These are phyloP conservation scores for Magnolia officinalis DNA, from an alignment of 164 flowering plant species.

Conservation along the genomic window DNA sequence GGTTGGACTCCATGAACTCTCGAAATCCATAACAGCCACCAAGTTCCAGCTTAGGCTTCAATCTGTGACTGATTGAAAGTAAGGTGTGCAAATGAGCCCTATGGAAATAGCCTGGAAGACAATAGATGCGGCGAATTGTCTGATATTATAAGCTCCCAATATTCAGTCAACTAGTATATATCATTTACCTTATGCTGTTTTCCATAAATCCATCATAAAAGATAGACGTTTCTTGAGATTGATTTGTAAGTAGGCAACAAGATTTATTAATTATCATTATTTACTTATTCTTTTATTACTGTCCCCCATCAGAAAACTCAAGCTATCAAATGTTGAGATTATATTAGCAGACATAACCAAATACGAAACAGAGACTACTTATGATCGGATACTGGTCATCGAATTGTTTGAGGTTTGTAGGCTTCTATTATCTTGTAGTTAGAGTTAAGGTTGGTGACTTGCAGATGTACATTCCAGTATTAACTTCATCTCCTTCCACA, in stretches of 20 bases:
- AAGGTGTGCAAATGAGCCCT: too few relatives aligned
- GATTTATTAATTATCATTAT: too few relatives aligned
- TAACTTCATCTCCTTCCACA: neutral
- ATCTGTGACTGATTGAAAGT: too few relatives aligned
- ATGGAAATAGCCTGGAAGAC: too few relatives aligned
- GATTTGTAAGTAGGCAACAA: too few relatives aligned
- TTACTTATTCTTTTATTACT: neutral
- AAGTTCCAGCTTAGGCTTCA: too few relatives aligned
- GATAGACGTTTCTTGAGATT: too few relatives aligned
- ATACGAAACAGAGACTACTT: conserved; percentile 9
- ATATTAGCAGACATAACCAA: conserved; percentile 22
- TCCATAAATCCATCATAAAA: neutral
- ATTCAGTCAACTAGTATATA: too few relatives aligned
- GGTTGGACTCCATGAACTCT: too few relatives aligned
- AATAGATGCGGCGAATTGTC: too few relatives aligned
- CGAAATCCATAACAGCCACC: too few relatives aligned
- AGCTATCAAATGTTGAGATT: conserved; percentile 16
- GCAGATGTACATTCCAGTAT: neutral
- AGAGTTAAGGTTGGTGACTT: neutral
- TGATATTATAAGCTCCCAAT: too few relatives aligned
- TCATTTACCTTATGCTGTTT: neutral
- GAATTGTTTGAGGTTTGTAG: conserved; percentile 18
- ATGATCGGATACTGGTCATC: conserved; percentile 18
- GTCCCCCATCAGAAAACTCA: conserved; percentile 5
- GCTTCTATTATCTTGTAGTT: neutral